Evolutionary conservation across 2,329 filamentous ascomycete genomes (phyloP).

Genomic region (Mycogone perniciosa): DNA sequence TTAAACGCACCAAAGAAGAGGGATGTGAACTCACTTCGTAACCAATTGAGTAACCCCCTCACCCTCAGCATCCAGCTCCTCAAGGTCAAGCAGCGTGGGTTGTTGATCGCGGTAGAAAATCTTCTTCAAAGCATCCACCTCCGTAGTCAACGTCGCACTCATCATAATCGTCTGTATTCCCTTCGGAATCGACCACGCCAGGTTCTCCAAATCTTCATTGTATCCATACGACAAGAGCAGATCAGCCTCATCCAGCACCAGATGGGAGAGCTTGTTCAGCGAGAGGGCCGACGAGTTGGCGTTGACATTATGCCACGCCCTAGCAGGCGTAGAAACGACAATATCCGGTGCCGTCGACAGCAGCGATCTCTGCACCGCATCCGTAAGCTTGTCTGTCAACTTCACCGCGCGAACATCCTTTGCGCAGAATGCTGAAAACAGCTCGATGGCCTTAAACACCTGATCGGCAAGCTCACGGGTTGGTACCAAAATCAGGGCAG

Average conservation of each 20-base stretch:
- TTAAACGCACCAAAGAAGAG: not conserved
- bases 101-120: constrained; percentile 67
- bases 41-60: constrained; percentile 80
- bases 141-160: constrained; percentile 84
- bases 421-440: constrained; percentile 74
- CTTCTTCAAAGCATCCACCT: constrained; percentile 77
- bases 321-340: constrained; percentile 83
- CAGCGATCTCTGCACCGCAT: constrained; percentile 79
- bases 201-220: constrained; percentile 76
- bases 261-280: constrained; percentile 62
- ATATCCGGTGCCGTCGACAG: constrained; percentile 83
- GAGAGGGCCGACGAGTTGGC: constrained; percentile 56
- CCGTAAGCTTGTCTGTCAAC: constrained; percentile 82
- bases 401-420: constrained; percentile 80
- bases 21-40: constrained; percentile 53
- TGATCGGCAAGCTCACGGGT: constrained; percentile 93
- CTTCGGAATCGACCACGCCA: constrained; percentile 72
- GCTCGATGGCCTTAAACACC: constrained; percentile 70
- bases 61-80: constrained; percentile 72
- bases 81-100: constrained; percentile 73
- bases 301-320: constrained; percentile 72
- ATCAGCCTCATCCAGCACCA: constrained; percentile 93
- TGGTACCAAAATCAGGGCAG: constrained; percentile 84
- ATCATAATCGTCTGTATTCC: constrained; percentile 87
- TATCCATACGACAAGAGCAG: constrained; percentile 91